Conservation (phyloP, 148 eudicot genomes). For the Bassia scoparia region DNA sequence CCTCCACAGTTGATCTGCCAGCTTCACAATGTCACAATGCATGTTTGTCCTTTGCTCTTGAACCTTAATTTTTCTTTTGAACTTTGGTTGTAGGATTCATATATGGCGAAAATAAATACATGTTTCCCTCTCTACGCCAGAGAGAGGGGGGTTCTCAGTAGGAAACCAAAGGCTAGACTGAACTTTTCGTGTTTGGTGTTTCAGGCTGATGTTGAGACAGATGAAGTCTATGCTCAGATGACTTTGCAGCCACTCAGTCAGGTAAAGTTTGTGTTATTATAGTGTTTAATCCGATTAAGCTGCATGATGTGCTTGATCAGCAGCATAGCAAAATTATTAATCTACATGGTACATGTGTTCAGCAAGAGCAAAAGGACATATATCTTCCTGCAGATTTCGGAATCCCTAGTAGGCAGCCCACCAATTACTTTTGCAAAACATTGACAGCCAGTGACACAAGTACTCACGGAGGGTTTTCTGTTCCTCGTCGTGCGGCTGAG, state of each 20-base stretch:
- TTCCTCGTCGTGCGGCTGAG: slow-evolving; percentile 99
- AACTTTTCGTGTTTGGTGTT: slow-evolving; percentile 29
- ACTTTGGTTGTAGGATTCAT: neutral
- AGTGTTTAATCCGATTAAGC: neutral
- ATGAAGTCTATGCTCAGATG: slow-evolving; percentile 96
- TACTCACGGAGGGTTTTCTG: slow-evolving; percentile 98
- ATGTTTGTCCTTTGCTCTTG: slow-evolving; percentile 58
- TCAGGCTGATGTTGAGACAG: slow-evolving; percentile 92
- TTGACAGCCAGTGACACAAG: slow-evolving; percentile 97
- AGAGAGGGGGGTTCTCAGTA: neutral
- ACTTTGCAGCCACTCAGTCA: slow-evolving; percentile 89
- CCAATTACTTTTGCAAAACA: slow-evolving; percentile 95
- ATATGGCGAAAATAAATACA: neutral
- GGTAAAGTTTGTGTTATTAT: slow-evolving; percentile 32
- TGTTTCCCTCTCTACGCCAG: neutral
- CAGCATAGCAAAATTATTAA: slow-evolving; percentile 3
- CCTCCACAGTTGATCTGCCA: slow-evolving; percentile 89
- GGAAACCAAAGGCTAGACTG: slow-evolving; percentile 10
- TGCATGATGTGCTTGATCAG: slow-evolving; percentile 5
- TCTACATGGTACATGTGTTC: slow-evolving; percentile 18
- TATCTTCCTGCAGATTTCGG: slow-evolving; percentile 94
- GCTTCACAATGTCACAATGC: slow-evolving; percentile 97
- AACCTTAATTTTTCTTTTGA: slow-evolving; percentile 9
- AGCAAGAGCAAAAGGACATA: slow-evolving; percentile 97
- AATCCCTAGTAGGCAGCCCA: slow-evolving; percentile 88